Conservation (phyloP, 768 basidiomycete genomes). For the Panellus pusillus region DNA sequence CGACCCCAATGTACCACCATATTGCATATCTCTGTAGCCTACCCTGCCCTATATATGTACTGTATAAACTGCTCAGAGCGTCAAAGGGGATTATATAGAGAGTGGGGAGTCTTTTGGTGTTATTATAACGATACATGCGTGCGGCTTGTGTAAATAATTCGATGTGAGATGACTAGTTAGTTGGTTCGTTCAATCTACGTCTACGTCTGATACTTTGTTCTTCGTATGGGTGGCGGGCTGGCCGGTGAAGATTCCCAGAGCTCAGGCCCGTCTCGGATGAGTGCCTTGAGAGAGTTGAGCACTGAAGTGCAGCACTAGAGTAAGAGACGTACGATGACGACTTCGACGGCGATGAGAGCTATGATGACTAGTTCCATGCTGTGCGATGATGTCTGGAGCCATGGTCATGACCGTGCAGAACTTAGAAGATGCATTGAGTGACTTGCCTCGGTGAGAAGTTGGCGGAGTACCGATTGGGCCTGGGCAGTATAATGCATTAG, state of each 20-base stretch:
- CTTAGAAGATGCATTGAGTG: neutral
- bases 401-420: no score
- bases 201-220: no score
- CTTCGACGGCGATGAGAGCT: slow-evolving; percentile 89
- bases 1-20: neutral
- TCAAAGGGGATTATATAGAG: no score
- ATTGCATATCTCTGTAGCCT: slow-evolving; percentile 6
- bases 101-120: no score
- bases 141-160: no score
- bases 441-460: slow-evolving; percentile 80
- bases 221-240: slow-evolving; percentile 25
- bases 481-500: slow-evolving; percentile 27
- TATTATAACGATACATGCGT: no score
- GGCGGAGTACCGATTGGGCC: slow-evolving; percentile 86
- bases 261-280: slow-evolving; percentile 79
- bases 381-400: slow-evolving; percentile 74
- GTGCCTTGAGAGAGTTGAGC: slow-evolving; percentile 45
- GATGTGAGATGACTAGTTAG: no score
- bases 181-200: no score
- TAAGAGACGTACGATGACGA: slow-evolving; percentile 69
- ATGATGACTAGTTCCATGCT: slow-evolving; percentile 97
- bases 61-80: slow-evolving; percentile 3
- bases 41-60: neutral
- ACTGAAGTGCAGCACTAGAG: neutral
- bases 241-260: slow-evolving; percentile 59